Conservation (phyloP, 2,329 filamentous ascomycete species). For the Allantophomopsis cytisporea region DNA sequence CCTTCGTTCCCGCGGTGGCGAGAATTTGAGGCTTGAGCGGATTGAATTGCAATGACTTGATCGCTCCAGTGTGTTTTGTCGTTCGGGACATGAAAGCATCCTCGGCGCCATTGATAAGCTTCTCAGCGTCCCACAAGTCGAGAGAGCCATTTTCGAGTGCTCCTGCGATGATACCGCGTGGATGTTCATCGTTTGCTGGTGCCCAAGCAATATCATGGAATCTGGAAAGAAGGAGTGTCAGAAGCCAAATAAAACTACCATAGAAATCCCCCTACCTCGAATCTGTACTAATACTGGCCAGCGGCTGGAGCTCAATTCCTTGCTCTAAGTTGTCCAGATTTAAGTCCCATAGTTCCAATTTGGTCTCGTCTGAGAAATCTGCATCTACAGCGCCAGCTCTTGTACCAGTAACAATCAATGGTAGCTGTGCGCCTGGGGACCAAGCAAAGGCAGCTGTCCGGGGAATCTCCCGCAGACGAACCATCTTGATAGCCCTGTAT, state of each 20-base stretch:
- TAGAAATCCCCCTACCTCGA: conserved; percentile 51
- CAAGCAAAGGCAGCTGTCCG: conserved; percentile 95
- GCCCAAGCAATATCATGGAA: conserved; percentile 98
- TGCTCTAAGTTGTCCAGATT: conserved; percentile 64
- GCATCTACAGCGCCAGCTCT: conserved; percentile 90
- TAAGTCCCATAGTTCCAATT: conserved; percentile 92
- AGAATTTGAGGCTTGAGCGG: conserved; percentile 81
- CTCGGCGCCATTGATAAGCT: conserved; percentile 39
- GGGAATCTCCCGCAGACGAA: conserved; percentile 90
- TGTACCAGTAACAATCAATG: conserved; percentile 84
- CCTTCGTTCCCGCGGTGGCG: conserved; percentile 85
- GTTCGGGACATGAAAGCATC: conserved; percentile 80
- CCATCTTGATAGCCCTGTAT: conserved; percentile 44
- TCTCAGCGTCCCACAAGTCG: conserved; percentile 82
- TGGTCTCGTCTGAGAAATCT: conserved; percentile 95
- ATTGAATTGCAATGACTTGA: conserved; percentile 96
- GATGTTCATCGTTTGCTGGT: conserved; percentile 62
- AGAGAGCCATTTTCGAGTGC: conserved; percentile 89
- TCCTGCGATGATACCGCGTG: conserved; percentile 83
- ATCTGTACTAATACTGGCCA: conserved; percentile 74
- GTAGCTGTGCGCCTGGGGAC: conserved; percentile 69
- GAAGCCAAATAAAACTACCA: conserved; percentile 2
- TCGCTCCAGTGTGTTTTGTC: conserved; percentile 79
- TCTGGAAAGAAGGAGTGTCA: conserved; percentile 31
- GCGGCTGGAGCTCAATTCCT: conserved; percentile 71